A percentile compares a stretch with the other conserved stretches of the same genome.
Evolutionary conservation across 805 yeast genomes (phyloP).

Genomic region (Nakazawaea molendinolei): DNA sequence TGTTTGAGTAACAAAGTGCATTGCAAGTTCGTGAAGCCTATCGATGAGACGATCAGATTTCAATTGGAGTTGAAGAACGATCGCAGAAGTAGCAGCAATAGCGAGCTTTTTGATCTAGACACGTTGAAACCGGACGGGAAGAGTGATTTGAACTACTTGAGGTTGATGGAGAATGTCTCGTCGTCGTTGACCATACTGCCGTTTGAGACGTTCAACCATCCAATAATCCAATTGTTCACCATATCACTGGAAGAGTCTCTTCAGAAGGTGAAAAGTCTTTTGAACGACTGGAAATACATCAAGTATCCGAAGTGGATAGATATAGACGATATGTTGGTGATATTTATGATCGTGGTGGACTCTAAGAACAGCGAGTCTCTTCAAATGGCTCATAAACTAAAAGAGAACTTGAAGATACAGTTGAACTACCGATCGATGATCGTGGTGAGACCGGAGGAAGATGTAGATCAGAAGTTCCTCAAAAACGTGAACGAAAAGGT

Average conservation of each 20-base stretch:
- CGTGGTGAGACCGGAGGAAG: slow-evolving; percentile 12
- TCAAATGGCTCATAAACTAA: slow-evolving; percentile 26
- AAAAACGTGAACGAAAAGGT: slow-evolving; percentile 30
- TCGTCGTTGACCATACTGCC: slow-evolving; percentile 58
- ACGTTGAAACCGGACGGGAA: slow-evolving; percentile 13
- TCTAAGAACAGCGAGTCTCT: slow-evolving; percentile 36
- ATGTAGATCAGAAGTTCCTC: slow-evolving; percentile 11
- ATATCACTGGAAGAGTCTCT: slow-evolving; percentile 49
- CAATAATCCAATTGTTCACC: slow-evolving; percentile 67
- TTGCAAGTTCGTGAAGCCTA: slow-evolving; percentile 22
- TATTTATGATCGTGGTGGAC: slow-evolving; percentile 46
- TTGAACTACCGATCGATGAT: slow-evolving; percentile 18
- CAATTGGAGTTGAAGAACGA: slow-evolving; percentile 15
- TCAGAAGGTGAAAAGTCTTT: slow-evolving; percentile 49
- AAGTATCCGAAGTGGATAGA: slow-evolving; percentile 59
- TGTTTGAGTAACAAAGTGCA: slow-evolving; percentile 13
- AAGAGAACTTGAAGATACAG: slow-evolving; percentile 22
- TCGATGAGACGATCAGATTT: slow-evolving; percentile 17
- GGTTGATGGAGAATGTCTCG: slow-evolving; percentile 50
- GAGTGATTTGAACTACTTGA: slow-evolving; percentile 43
- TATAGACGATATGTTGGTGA: slow-evolving; percentile 51
- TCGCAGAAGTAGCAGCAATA: slow-evolving; percentile 9
- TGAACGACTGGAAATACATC: slow-evolving; percentile 45
- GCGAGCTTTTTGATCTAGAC: slow-evolving; percentile 19
- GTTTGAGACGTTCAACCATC: slow-evolving; percentile 84